Evolutionary conservation across 225 moss, liverwort and hornwort genomes (phyloP).

Genomic region (Pseudisothecium myosuroides): DNA sequence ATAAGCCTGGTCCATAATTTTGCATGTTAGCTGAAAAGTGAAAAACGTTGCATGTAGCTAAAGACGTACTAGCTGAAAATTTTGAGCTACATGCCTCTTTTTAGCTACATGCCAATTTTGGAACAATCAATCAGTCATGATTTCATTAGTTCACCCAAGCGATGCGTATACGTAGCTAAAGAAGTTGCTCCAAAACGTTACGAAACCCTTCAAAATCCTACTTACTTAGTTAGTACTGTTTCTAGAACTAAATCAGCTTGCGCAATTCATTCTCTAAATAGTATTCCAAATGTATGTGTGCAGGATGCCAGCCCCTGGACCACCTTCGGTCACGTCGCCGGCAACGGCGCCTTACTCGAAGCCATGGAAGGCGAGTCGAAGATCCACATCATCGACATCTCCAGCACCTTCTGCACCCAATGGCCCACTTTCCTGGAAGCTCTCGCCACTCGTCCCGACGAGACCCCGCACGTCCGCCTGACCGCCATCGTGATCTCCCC

Average conservation of each 20-base stretch:
- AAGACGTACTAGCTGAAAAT: not conserved
- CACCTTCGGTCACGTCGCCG: constrained; percentile 61
- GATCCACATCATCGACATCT: constrained; percentile 58
- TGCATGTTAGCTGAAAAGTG: not conserved
- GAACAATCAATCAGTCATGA: not conserved
- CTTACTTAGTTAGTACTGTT: not conserved
- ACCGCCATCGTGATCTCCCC: constrained; percentile 42
- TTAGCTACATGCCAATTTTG: not conserved
- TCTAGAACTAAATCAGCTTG: too few species aligned
- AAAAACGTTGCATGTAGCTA: not conserved
- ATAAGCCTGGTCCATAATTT: not conserved
- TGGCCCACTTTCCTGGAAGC: constrained; percentile 67
- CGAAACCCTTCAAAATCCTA: not conserved
- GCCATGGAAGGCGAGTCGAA: constrained; percentile 49
- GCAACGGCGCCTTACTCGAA: constrained; percentile 56
- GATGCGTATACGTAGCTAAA: not conserved
- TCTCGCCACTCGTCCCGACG: constrained; percentile 42
- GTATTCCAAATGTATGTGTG: not conserved
- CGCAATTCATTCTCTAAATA: not conserved
- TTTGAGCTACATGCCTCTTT: not conserved
- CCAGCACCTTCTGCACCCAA: constrained; percentile 59
- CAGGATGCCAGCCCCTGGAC: constrained; percentile 78
- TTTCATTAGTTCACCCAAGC: not conserved
- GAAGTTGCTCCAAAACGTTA: not conserved
- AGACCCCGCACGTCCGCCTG: constrained; percentile 52